Conservation (phyloP, 1,139 yeast genomes). For the Protomyces pachydermus region DNA sequence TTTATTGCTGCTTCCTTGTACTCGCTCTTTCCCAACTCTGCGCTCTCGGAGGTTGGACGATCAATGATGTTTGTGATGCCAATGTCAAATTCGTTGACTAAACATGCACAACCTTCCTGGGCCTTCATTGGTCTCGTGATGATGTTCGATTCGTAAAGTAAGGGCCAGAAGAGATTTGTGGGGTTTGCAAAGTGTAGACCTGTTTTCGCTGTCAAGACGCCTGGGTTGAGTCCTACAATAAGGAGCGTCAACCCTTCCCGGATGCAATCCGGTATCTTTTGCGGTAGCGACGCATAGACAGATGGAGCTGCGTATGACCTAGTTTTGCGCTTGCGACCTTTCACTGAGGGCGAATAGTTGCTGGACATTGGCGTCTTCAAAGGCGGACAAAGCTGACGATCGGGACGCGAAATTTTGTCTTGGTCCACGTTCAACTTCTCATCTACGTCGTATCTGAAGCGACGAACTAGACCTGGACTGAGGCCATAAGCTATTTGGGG, state of each 20-base stretch:
- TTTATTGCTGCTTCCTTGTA: constrained; percentile 55
- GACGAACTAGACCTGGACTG: neutral
- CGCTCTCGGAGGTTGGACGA: constrained; percentile 59
- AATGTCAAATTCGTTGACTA: constrained; percentile 43
- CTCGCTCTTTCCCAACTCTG: constrained; percentile 51
- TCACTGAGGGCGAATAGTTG: too few species aligned
- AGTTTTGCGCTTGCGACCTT: constrained; percentile 7
- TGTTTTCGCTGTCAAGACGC: constrained; percentile 54
- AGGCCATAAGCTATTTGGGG: neutral
- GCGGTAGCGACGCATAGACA: constrained; percentile 36
- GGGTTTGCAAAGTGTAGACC: constrained; percentile 76
- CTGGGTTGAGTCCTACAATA: constrained; percentile 74
- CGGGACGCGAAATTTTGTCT: too few species aligned
- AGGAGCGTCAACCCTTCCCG: constrained; percentile 43
- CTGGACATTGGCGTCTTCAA: too few species aligned
- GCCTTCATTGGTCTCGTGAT: constrained; percentile 35
- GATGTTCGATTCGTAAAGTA: constrained; percentile 53
- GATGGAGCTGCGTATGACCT: constrained; percentile 34
- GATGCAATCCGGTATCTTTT: constrained; percentile 41
- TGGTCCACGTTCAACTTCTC: neutral
- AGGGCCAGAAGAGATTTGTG: constrained; percentile 65
- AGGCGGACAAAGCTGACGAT: too few species aligned
- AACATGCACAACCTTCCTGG: constrained; percentile 4
- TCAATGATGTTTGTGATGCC: constrained; percentile 71
- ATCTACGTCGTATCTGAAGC: neutral